phyloP scores from a whole-genome alignment of 768 basidiomycete species.

The Nidula microcarpa region DNA sequence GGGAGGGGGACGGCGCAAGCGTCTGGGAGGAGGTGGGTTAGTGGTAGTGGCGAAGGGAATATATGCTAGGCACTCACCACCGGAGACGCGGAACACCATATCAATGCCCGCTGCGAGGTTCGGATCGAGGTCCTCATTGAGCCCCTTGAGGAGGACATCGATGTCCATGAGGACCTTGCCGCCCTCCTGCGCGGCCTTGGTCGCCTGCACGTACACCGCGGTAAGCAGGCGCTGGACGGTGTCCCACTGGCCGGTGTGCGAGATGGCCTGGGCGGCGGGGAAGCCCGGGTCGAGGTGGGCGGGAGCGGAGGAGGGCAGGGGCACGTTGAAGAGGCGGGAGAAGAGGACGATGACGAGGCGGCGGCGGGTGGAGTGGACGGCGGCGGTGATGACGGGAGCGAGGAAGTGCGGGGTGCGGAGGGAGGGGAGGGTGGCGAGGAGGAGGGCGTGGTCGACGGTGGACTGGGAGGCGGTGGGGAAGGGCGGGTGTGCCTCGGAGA shows the following conservation, averaged over 20 bases:
- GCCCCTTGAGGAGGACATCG: slow-evolving; percentile 70
- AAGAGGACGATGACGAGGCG: slow-evolving; percentile 63
- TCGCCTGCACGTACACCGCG: slow-evolving; percentile 83
- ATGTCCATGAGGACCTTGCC: slow-evolving; percentile 74
- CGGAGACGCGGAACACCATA: slow-evolving; percentile 46
- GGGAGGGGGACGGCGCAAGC: slow-evolving; percentile 39
- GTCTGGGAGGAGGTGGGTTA: slow-evolving; percentile 25
- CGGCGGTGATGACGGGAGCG: slow-evolving; percentile 46
- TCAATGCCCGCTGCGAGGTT: slow-evolving; percentile 39
- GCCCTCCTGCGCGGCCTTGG: slow-evolving; percentile 62
- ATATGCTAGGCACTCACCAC: slow-evolving; percentile 28
- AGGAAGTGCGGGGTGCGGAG: slow-evolving; percentile 56
- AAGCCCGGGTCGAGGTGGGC: slow-evolving; percentile 9
- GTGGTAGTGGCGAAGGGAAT: background rate
- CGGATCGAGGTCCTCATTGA: slow-evolving; percentile 40
- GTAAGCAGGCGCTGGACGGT: slow-evolving; percentile 75
- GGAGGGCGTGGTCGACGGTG: slow-evolving; percentile 30
- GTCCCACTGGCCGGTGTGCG: slow-evolving; percentile 55
- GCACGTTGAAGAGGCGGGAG: slow-evolving; percentile 53
- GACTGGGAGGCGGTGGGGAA: slow-evolving; percentile 3
- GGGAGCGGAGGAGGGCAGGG: slow-evolving; percentile 7
- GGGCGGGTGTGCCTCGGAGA: slow-evolving; percentile 9
- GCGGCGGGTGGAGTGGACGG: slow-evolving; percentile 41
- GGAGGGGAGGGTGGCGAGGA: slow-evolving; percentile 52
- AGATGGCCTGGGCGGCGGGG: slow-evolving; percentile 22